Base-by-base conservation (phyloP, 1,284 basidiomycete genomes). In the Pholiota adiposa region DNA sequence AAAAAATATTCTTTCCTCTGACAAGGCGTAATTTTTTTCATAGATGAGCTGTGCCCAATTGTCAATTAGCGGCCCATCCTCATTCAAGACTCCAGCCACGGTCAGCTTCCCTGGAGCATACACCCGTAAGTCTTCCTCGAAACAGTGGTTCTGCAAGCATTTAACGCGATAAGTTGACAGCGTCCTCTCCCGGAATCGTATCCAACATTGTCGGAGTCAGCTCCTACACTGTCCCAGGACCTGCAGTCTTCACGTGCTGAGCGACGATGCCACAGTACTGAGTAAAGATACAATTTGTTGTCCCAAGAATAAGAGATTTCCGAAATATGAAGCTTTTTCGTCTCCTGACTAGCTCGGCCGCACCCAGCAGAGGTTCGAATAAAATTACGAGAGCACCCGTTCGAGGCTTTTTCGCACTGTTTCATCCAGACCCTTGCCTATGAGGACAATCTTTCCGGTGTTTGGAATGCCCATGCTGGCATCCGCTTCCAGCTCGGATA, bases 401-500 rank as follows among this genome's bases (percentile, higher is more conserved):
- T 82, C 72, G 34, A 91, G 72, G 69, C 85, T 89, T 59, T 67
- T 63, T 55, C 84, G 75, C 27, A 89, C 83, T 11, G 61, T 66
- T 59, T 82, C 80, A 59, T 81, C 75, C 43, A 97, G 72, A 1
- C 92, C 90, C 66, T 89, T 89, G 8, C 95, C 95, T 57, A 97
- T 97, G 59, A 97, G 81, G 1, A 96, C 92, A 27, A 97, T 69
- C 75, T 96, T 96, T 16, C 93, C 92, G 38, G 72, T 74, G 48
- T 83, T 82, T 0, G 84, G 82, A 36, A 84, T 67, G 0, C 82
- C 86, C 36, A 84, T 63, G 18, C 72, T 70, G 23, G 77, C 44
- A 74, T 74, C 46, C 56, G 54, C 68, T 23, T 67, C 71, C 11
- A 88, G 74, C 58, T 80, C 75, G 2, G 78, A 76, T 18, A 96